Evolutionary conservation across 495 filamentous ascomycete species (phyloP).

Genomic region (Astrothelium macrocarpum): DNA sequence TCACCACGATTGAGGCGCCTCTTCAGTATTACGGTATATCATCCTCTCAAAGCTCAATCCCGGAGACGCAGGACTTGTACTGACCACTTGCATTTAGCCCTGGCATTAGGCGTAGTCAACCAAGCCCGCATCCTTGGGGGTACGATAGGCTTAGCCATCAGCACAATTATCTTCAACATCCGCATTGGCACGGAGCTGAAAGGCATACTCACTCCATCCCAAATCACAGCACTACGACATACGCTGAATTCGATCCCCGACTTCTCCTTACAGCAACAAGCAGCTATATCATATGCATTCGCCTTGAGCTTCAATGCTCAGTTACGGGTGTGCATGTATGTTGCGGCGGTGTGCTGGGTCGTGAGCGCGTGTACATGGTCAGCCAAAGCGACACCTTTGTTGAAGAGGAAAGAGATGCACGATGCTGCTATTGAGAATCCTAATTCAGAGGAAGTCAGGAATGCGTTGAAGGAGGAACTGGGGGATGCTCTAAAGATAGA

Average conservation of each 20-base stretch:
- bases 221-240: constrained; percentile 6
- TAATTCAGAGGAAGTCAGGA: constrained; percentile 1
- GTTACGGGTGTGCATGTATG: constrained; percentile 9
- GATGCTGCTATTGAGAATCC: constrained; percentile 6
- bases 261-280: constrained; percentile 8
- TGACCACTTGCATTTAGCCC: constrained; percentile 4
- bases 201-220: not conserved
- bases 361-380: constrained; percentile 8
- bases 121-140: constrained; percentile 11
- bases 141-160: constrained; percentile 8
- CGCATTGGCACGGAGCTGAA: constrained; percentile 1
- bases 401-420: constrained; percentile 5
- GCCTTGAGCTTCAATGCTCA: constrained; percentile 10
- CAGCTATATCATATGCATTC: constrained; percentile 3
- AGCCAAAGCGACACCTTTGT: constrained; percentile 1
- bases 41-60: not conserved
- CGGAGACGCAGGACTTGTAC: not conserved
- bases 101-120: constrained; percentile 11
- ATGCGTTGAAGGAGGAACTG: constrained; percentile 1
- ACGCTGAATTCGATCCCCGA: constrained; percentile 8
- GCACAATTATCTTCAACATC: constrained; percentile 10
- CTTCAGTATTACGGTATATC: constrained; percentile 2
- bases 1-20: constrained; percentile 3
- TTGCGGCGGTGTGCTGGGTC: constrained; percentile 8
- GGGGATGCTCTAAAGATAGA: not conserved